Base-by-base conservation (phyloP, 2,329 filamentous ascomycete genomes). In the Cadophora malorum region DNA sequence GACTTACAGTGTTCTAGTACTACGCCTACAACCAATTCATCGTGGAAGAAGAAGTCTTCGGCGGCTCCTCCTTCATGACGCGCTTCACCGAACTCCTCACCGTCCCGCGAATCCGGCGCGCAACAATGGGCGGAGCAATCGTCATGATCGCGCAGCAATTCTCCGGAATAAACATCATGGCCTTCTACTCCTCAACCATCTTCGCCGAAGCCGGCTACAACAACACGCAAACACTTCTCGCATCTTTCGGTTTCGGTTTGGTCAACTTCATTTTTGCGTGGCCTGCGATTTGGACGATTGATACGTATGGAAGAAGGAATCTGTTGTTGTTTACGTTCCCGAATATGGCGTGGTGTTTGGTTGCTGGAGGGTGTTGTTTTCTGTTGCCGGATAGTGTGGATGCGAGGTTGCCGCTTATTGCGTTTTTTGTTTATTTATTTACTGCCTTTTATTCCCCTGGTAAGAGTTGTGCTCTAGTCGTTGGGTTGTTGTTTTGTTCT, bases 91-190 rank as follows among this genome's bases (percentile, higher is more conserved):
- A 92, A 76, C 82, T 90, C 4, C 91, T 93, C 74, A 91, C 88
- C 10, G 84, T 93, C 63, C 89, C 91, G 1, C 86, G 91, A 59
- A 82, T 91, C 7, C 86, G 90, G 16, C 85, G 90, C 45, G 93
- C 93, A 2, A 94, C 89, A 3, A 83, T 91, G 23, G 93, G 92
- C 7, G 90, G 92, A 0, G 91, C 89, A 71, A 88, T 88, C 0
- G 92, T 95, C 73, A 96, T 76, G 75, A 73, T 75, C 45, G 56
- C 56, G 1, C 65, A 67, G 85, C 88, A 67, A 81, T 74, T 74
- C 67, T 73, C 68, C 56, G 70, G 68, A 10, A 72, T 77, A 78
- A 92, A 92, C 76, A 91, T 93, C 67, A 90, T 93, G 66, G 89
- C 90, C 0, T 93, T 93, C 78, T 93, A 93, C 79, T 90, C 87